Evolutionary conservation across 192 early-diverging fungal genomes (phyloP).

Genomic region (Coemansia sp.): DNA sequence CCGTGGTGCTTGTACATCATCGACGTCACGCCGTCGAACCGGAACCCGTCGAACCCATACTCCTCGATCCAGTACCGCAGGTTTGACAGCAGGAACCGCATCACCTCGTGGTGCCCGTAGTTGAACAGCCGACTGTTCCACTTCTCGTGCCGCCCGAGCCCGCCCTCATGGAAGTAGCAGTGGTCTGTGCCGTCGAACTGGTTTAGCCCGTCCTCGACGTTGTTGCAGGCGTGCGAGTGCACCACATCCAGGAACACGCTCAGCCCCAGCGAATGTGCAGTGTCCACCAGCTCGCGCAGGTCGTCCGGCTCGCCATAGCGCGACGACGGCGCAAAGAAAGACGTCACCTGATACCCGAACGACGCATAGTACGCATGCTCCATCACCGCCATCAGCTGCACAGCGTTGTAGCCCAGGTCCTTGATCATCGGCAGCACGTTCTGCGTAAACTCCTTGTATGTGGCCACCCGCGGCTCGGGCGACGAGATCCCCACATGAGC

Average conservation of each 20-base stretch:
- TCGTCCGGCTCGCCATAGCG: conserved; percentile 95
- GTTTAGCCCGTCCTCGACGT: conserved; percentile 93
- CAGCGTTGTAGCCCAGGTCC: conserved; percentile 79
- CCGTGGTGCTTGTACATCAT: conserved; percentile 98
- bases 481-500: conserved; percentile 96
- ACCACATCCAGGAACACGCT: conserved; percentile 91
- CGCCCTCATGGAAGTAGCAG: conserved; percentile 93
- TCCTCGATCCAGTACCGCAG: conserved; percentile 91
- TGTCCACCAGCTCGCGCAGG: conserved; percentile 88
- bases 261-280: conserved; percentile 87
- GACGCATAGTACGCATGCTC: conserved; percentile 99
- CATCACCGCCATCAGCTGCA: conserved; percentile 94
- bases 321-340: conserved; percentile 91
- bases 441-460: conserved; percentile 87
- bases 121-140: conserved; percentile 97
- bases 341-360: conserved; percentile 98
- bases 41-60: conserved; percentile 94
- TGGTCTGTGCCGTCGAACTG: conserved; percentile 96
- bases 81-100: conserved; percentile 94
- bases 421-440: conserved; percentile 85
- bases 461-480: conserved; percentile 77
- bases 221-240: conserved; percentile 96
- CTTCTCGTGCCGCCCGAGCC: conserved; percentile 82
- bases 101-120: conserved; percentile 88
- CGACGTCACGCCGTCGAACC: conserved; percentile 96